phyloP scores from a whole-genome alignment of 2,329 filamentous ascomycete species.

The Penicillium sp. region DNA sequence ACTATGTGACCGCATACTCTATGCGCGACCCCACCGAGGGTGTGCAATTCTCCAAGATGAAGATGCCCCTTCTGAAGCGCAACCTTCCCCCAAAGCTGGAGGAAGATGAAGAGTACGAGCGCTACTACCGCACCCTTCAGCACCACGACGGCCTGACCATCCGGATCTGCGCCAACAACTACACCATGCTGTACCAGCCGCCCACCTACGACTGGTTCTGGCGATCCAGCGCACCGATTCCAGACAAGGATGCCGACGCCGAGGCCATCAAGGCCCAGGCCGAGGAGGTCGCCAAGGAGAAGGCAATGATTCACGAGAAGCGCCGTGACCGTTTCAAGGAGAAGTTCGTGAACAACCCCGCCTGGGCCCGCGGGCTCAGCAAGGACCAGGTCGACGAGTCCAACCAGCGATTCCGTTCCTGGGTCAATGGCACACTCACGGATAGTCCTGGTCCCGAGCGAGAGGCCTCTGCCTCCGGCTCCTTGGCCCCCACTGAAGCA shows the following conservation, averaged over 20 bases:
- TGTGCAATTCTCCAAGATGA: slow-evolving; percentile 63
- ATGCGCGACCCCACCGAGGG: slow-evolving; percentile 86
- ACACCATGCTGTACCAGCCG: slow-evolving; percentile 74
- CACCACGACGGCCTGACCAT: slow-evolving; percentile 68
- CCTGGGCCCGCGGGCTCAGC: slow-evolving; percentile 51
- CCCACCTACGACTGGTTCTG: slow-evolving; percentile 72
- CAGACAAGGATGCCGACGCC: slow-evolving; percentile 18
- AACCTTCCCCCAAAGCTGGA: slow-evolving; percentile 65
- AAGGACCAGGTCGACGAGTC: slow-evolving; percentile 51
- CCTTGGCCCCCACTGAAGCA: slow-evolving; percentile 10
- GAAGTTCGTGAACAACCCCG: slow-evolving; percentile 54
- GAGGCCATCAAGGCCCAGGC: slow-evolving; percentile 27
- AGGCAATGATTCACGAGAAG: slow-evolving; percentile 39
- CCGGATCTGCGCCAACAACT: slow-evolving; percentile 73
- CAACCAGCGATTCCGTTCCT: slow-evolving; percentile 49
- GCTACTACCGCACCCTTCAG: slow-evolving; percentile 53
- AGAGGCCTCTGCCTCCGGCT: slow-evolving; percentile 15
- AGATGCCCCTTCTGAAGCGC: slow-evolving; percentile 67
- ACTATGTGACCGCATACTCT: slow-evolving; percentile 90
- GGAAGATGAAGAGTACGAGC: slow-evolving; percentile 61
- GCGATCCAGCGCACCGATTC: slow-evolving; percentile 33
- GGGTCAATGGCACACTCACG: slow-evolving; percentile 40
- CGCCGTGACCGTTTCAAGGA: slow-evolving; percentile 51
- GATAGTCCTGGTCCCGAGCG: slow-evolving; percentile 17
- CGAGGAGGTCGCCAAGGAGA: slow-evolving; percentile 38